These are phyloP conservation scores for Anastatica hierochuntica DNA, from an alignment of 345 rosid genomes.

Conservation along the genomic window DNA sequence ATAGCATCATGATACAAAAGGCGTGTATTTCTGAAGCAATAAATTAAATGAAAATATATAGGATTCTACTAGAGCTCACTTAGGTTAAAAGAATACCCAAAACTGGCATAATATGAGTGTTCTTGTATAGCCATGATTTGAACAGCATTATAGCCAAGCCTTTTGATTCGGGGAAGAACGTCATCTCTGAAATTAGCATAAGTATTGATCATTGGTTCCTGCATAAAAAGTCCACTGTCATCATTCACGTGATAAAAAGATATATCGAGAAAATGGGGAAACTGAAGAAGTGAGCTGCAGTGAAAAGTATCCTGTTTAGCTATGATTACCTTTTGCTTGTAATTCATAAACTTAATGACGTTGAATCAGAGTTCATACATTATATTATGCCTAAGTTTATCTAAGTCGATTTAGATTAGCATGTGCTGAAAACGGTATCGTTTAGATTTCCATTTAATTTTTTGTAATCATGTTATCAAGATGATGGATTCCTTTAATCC, in stretches of 20 bases:
- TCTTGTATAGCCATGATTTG: conserved; percentile 99
- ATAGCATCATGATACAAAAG: conserved; percentile 5
- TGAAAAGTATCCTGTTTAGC: neutral
- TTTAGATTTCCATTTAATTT: too few relatives aligned
- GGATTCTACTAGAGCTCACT: conserved; percentile 4
- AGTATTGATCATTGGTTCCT: conserved; percentile 80
- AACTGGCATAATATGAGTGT: conserved; percentile 94
- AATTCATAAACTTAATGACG: neutral
- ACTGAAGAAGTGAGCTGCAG: neutral
- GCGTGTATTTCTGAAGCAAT: neutral
- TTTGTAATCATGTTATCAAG: too few relatives aligned
- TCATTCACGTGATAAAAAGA: conserved; percentile 4
- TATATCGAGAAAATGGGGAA: neutral
- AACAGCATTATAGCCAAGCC: conserved; percentile 92
- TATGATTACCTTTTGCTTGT: neutral
- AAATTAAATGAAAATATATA: neutral
- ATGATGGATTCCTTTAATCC: too few relatives aligned
- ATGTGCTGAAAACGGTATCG: too few relatives aligned
- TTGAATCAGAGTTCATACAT: neutral
- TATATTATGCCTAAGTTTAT: too few relatives aligned
- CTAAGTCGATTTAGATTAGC: too few relatives aligned
- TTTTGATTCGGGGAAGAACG: conserved; percentile 92
- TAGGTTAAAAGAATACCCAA: conserved; percentile 51
- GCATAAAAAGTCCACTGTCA: conserved; percentile 27
- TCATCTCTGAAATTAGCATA: conserved; percentile 86